A percentile compares a stretch with the other conserved stretches of the same genome.
Conservation (phyloP, 1,139 yeast genomes). For the Candida sojae region DNA sequence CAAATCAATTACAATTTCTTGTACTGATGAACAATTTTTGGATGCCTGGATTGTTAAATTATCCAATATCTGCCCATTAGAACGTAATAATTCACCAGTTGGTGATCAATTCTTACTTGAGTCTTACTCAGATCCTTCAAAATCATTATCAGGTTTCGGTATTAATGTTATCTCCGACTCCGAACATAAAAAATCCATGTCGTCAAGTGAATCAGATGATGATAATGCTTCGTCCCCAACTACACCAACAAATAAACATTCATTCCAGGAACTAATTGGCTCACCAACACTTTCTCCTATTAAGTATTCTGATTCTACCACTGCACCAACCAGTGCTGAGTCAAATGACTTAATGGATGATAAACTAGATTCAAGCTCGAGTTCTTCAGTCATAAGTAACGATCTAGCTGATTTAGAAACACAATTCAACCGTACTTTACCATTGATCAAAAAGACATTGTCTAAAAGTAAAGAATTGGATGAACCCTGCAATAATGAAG, state of each 20-base stretch:
- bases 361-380: slow-evolving; percentile 12
- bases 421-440: slow-evolving; percentile 24
- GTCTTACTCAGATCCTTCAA: slow-evolving; percentile 18
- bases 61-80: slow-evolving; percentile 32
- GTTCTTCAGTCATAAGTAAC: slow-evolving; percentile 8
- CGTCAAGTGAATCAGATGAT: not conserved
- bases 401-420: slow-evolving; percentile 16
- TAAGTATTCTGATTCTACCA: not conserved
- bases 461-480: slow-evolving; percentile 12
- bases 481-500: slow-evolving; percentile 4
- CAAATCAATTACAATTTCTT: slow-evolving; percentile 15
- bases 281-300: slow-evolving; percentile 17
- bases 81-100: slow-evolving; percentile 25
- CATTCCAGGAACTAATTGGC: slow-evolving; percentile 9
- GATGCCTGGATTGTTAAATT: slow-evolving; percentile 31
- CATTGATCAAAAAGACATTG: slow-evolving; percentile 30
- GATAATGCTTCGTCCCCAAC: not conserved
- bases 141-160: slow-evolving; percentile 36
- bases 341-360: slow-evolving; percentile 1
- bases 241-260: not conserved
- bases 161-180: slow-evolving; percentile 31
- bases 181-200: slow-evolving; percentile 9
- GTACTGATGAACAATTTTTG: slow-evolving; percentile 22
- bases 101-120: slow-evolving; percentile 24
- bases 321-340: slow-evolving; percentile 5